Percentiles rank a stretch among this genome's conserved stretches.
phyloP scores from a whole-genome alignment of 805 yeast genomes.

The Saccharomycopsis synnaedendra region DNA sequence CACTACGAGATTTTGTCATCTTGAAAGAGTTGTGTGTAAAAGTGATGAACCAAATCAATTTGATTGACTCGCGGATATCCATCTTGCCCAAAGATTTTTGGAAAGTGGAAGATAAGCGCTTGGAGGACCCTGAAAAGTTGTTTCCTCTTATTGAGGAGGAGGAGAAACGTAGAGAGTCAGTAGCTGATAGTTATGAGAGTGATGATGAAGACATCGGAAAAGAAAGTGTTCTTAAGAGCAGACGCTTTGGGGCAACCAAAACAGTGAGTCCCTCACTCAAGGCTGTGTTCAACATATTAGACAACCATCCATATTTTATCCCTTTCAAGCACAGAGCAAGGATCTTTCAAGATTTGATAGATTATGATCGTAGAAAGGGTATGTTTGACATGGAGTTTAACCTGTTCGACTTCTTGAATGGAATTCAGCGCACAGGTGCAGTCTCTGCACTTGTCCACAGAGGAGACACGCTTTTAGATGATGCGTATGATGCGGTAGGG shows the following conservation, averaged over 20 bases:
- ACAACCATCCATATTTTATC: slow-evolving; percentile 67
- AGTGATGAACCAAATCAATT: slow-evolving; percentile 51
- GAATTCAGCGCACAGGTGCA: slow-evolving; percentile 16
- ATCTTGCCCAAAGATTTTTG: slow-evolving; percentile 44
- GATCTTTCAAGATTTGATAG: slow-evolving; percentile 54
- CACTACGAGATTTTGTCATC: slow-evolving; percentile 9
- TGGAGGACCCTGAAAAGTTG: slow-evolving; percentile 27
- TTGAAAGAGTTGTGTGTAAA: slow-evolving; percentile 31
- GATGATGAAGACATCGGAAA: slow-evolving; percentile 6
- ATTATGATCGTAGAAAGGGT: slow-evolving; percentile 33
- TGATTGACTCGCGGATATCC: slow-evolving; percentile 50
- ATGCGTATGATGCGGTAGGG: slow-evolving; percentile 55
- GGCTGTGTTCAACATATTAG: slow-evolving; percentile 38
- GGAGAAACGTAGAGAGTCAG: slow-evolving; percentile 24
- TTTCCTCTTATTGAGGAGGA: slow-evolving; percentile 29
- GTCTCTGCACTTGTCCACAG: slow-evolving; percentile 39
- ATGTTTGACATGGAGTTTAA: slow-evolving; percentile 16
- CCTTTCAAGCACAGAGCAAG: slow-evolving; percentile 66
- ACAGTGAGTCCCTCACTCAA: slow-evolving; percentile 14
- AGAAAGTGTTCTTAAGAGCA: not conserved
- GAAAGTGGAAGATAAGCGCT: slow-evolving; percentile 27
- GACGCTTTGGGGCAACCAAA: not conserved
- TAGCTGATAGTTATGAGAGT: slow-evolving; percentile 19
- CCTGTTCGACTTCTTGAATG: slow-evolving; percentile 9
- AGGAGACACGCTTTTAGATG: slow-evolving; percentile 61